phyloP scores from a whole-genome alignment of 805 yeast genomes.

The Yamadazyma tumulicola region DNA sequence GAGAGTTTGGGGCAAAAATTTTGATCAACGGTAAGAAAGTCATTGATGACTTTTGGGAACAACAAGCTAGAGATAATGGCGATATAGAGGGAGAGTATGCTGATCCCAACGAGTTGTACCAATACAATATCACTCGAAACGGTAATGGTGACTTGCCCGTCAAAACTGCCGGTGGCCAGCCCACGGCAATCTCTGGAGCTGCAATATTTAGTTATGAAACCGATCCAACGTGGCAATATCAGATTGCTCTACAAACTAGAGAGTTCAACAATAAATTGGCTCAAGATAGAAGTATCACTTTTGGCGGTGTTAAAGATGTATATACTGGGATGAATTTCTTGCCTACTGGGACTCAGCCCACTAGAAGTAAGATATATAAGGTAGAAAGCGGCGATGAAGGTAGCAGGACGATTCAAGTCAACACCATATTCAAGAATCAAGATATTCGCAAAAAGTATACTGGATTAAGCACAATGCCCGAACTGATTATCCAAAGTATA shows the following conservation, averaged over 20 bases:
- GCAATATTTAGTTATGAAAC: slow-evolving; percentile 41
- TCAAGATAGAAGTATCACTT: slow-evolving; percentile 53
- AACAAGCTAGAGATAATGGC: slow-evolving; percentile 53
- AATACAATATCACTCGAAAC: slow-evolving; percentile 24
- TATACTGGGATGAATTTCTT: slow-evolving; percentile 80
- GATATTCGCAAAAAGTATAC: slow-evolving; percentile 53
- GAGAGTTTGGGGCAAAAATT: slow-evolving; percentile 89
- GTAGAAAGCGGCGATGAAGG: slow-evolving; percentile 21
- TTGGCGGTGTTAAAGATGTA: slow-evolving; percentile 68
- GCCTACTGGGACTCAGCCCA: slow-evolving; percentile 76
- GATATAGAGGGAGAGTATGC: slow-evolving; percentile 70
- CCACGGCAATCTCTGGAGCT: slow-evolving; percentile 26
- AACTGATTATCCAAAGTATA: slow-evolving; percentile 53
- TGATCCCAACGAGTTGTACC: slow-evolving; percentile 54
- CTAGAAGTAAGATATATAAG: slow-evolving; percentile 29
- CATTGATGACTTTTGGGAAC: slow-evolving; percentile 86
- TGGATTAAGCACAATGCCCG: slow-evolving; percentile 61
- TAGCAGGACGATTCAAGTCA: slow-evolving; percentile 36
- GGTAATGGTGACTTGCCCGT: slow-evolving; percentile 29
- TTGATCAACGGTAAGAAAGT: slow-evolving; percentile 77
- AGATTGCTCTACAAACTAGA: slow-evolving; percentile 75
- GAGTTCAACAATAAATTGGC: slow-evolving; percentile 63
- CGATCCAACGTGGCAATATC: slow-evolving; percentile 80
- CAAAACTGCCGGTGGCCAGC: slow-evolving; percentile 16
- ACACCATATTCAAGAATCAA: slow-evolving; percentile 41